Conservation (phyloP, 352 stramenopile genomes). For the Phytophthora lateralis region DNA sequence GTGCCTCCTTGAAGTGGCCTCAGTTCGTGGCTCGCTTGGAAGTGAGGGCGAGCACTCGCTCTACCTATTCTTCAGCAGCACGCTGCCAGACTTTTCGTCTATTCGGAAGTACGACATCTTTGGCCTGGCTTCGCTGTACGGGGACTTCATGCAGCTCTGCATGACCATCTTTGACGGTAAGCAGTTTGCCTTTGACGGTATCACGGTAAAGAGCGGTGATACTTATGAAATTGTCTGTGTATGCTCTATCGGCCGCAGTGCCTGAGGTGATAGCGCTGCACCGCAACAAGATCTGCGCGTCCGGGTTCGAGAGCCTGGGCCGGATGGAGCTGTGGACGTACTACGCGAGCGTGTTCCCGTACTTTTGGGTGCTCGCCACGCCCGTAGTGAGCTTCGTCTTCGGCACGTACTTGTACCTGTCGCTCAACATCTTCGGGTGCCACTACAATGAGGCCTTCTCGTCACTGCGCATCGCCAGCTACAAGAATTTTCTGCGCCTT, state of each 20-base stretch:
- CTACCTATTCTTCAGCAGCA: slow-evolving; percentile 80
- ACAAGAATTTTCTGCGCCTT: slow-evolving; percentile 90
- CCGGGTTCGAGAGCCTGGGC: slow-evolving; percentile 58
- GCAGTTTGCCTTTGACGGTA: background rate
- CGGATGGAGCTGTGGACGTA: slow-evolving; percentile 84
- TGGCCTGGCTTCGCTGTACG: slow-evolving; percentile 63
- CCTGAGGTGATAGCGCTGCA: slow-evolving; percentile 83
- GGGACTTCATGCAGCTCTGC: slow-evolving; percentile 70
- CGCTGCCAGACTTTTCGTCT: slow-evolving; percentile 71
- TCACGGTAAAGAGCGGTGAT: background rate
- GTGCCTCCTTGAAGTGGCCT: slow-evolving; percentile 78
- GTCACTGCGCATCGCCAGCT: slow-evolving; percentile 85
- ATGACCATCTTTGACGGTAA: slow-evolving; percentile 88
- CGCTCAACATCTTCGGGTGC: slow-evolving; percentile 83
- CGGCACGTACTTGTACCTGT: slow-evolving; percentile 83
- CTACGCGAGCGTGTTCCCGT: slow-evolving; percentile 85
- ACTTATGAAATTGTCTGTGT: background rate
- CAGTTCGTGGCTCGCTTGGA: slow-evolving; percentile 61
- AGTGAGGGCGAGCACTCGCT: slow-evolving; percentile 73
- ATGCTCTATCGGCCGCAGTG: slow-evolving; percentile 37
- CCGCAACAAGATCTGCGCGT: slow-evolving; percentile 82
- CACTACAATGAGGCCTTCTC: slow-evolving; percentile 93
- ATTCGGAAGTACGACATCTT: slow-evolving; percentile 74
- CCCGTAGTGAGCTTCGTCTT: slow-evolving; percentile 84
- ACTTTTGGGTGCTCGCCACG: slow-evolving; percentile 87